Base-by-base conservation (phyloP, 306 rosid genomes). In the Prosopis cineraria region DNA sequence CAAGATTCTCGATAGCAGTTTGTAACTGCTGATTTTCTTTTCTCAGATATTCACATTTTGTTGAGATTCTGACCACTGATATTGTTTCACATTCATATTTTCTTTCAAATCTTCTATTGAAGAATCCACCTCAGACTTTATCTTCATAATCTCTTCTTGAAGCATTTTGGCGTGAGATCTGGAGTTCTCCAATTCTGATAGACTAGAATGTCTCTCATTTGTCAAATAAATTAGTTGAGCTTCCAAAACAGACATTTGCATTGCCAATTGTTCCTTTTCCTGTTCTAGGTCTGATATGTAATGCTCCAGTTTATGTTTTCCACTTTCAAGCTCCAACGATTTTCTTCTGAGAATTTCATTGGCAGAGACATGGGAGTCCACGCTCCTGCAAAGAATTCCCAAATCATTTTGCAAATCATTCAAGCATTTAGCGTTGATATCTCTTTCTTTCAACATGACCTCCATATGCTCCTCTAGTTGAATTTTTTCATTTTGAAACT, bases 191-290 rank as follows among this genome's bases (percentile, higher is more conserved):
- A 87, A 78, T 71, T 79, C 91, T 71, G 83, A 80, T 75, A 78
- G 83, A 53, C 7, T n/a, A 30, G 78, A 82, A 74, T 82, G 89
- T 75, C 71, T 85, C 47, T 85, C 81, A 43, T 85, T 77, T 41
- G 82, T 74, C 86, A 85, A 76, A 72, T 80, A 69, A 63, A 74
- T 74, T 69, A 87, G 62, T 36, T 82, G 88, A 60, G 77, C 84
- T 80, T 91, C 96, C 70, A 89, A 85, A 76, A 70, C 87, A 73
- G 91, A 78, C 24, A 84, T 77, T 5, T 6, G 70, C 64, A 4
- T 85, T 13, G 78, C 80, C 74, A 91, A 81, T 64, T 79, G 77
- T 44, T 64, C 67, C 30, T 87, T 85, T 78, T 87, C 89, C 43
- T 87, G 79, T 84, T 87, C 85, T 64, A 73, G 50, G 65, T 89